Evolutionary conservation across 768 basidiomycete genomes (phyloP), one percentile per base, ranked within the genome.

Genomic region (Serpula lacrymans): DNA sequence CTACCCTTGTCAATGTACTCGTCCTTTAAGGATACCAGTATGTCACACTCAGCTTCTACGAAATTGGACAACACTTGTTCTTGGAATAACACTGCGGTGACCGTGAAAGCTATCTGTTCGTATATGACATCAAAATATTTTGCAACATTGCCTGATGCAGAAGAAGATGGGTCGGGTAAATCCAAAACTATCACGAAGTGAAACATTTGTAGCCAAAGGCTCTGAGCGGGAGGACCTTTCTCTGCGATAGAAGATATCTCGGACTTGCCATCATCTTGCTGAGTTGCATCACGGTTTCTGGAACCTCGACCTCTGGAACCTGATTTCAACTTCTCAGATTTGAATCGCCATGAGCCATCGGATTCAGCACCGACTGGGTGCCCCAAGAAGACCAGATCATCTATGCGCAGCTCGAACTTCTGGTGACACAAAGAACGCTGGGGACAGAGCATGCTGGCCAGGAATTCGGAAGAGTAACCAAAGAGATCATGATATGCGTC

Each of bases 321-420:
- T 29, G 64, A 45, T 49, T 77, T 77, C 37, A 55, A 49, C 48
- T 74, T 80, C 51, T 85, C 84, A n/a, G 69, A 67, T 54, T 74
- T 79, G 59, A 88, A 88, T 28, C 70, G 68, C 91, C 93, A 93
- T 11, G 56, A 69, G 1, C 84, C 88, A 49, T 84, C 82, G 21
- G 68, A 53, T 38, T 88, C 84, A 9, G 77, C 78, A 55, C 85
- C 88, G 2, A 97, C 92, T 2, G 95, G 96, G 59, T 98, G 94
- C 0, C 96, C 96, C 31, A 97, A 74, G 59, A 97, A 98, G 5
- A 82, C 88, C 18, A 98, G 72, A 52, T 93, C 84, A 57, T 98
- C 93, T 18, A 96, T 84, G 28, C 89, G 64, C 22, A 99, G 76
- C 58, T 95, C 92, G 56, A 96, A 97, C 54, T 90, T 90, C 60